Evolutionary conservation across 2,329 filamentous ascomycete species (phyloP).

Genomic region (Cordyceps militaris): DNA sequence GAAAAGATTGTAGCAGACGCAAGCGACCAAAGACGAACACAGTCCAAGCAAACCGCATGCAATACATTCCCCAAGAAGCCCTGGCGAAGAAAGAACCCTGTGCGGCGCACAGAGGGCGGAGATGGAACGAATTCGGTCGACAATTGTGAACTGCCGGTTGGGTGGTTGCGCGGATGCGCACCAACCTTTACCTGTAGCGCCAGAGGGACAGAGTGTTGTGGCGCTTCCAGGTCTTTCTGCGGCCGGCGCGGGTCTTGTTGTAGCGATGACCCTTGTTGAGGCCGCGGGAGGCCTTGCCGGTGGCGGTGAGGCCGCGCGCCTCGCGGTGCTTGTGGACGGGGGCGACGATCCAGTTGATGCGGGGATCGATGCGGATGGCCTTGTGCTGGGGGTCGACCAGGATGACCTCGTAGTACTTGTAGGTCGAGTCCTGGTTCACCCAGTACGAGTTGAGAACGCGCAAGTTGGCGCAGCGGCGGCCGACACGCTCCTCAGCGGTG

Average conservation of each 20-base stretch:
- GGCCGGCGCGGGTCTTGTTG: constrained; percentile 96
- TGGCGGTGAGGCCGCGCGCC: constrained; percentile 91
- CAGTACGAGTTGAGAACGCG: constrained; percentile 99
- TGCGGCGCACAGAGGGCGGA: background rate
- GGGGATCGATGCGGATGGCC: constrained; percentile 96
- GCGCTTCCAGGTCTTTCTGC: constrained; percentile 99
- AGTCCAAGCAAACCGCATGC: constrained; percentile 13
- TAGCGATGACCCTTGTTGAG: constrained; percentile 98
- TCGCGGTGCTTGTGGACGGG: constrained; percentile 99
- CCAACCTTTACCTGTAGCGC: constrained; percentile 75
- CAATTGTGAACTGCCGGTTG: constrained; percentile 5
- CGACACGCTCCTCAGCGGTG: constrained; percentile 99
- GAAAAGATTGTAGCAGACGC: constrained; percentile 13
- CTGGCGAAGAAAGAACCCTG: constrained; percentile 1
- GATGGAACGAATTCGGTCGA: constrained; percentile 10
- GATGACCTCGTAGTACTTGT: constrained; percentile 99
- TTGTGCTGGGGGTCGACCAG: constrained; percentile 99
- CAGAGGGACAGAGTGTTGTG: constrained; percentile 99
- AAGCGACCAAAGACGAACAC: constrained; percentile 10
- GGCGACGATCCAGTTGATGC: constrained; percentile 99
- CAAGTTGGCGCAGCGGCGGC: constrained; percentile 96
- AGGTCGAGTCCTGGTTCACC: constrained; percentile 99
- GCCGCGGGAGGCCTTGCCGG: constrained; percentile 99
- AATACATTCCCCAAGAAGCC: constrained; percentile 9
- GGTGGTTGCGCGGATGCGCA: constrained; percentile 1